Percentiles rank a stretch among this genome's conserved stretches.
phyloP scores from a whole-genome alignment of 2,329 filamentous ascomycete species.

The Fusarium poae region DNA sequence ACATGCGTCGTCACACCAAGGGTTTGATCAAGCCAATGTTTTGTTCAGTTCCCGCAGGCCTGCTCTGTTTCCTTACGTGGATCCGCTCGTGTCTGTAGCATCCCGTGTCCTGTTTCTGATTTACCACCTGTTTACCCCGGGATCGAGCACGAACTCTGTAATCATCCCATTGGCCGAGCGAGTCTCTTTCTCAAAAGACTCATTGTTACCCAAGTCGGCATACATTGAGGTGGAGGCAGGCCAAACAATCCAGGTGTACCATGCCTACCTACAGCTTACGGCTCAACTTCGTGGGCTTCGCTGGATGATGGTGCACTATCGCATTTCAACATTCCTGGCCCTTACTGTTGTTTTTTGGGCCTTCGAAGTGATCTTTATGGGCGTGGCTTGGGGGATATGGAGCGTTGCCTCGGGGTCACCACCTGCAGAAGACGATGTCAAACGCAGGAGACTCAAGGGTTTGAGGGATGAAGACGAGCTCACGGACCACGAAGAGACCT shows the following conservation, averaged over 20 bases:
- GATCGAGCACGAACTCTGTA: slow-evolving; percentile 73
- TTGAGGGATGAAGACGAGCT: slow-evolving; percentile 46
- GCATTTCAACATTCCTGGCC: slow-evolving; percentile 74
- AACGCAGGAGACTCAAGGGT: slow-evolving; percentile 21
- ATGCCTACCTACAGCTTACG: slow-evolving; percentile 74
- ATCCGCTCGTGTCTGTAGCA: slow-evolving; percentile 73
- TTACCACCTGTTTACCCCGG: slow-evolving; percentile 76
- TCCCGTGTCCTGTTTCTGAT: slow-evolving; percentile 73
- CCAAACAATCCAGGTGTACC: slow-evolving; percentile 81
- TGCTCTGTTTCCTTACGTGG: slow-evolving; percentile 83
- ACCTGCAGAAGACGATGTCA: slow-evolving; percentile 19
- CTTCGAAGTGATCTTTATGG: slow-evolving; percentile 76
- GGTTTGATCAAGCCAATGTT: slow-evolving; percentile 56
- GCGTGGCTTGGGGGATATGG: slow-evolving; percentile 73
- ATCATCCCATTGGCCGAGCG: slow-evolving; percentile 79
- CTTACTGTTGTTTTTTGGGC: slow-evolving; percentile 82
- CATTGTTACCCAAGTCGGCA: slow-evolving; percentile 60
- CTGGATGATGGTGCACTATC: slow-evolving; percentile 90
- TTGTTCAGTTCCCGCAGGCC: slow-evolving; percentile 78
- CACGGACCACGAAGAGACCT: slow-evolving; percentile 60
- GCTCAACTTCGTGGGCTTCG: slow-evolving; percentile 82
- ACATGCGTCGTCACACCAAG: slow-evolving; percentile 51
- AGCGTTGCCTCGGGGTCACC: slow-evolving; percentile 51
- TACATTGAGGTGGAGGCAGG: slow-evolving; percentile 77
- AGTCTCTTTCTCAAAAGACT: slow-evolving; percentile 68